Evolutionary conservation across 148 eudicot species (phyloP).

Genomic region (Heliamphora exappendiculata): DNA sequence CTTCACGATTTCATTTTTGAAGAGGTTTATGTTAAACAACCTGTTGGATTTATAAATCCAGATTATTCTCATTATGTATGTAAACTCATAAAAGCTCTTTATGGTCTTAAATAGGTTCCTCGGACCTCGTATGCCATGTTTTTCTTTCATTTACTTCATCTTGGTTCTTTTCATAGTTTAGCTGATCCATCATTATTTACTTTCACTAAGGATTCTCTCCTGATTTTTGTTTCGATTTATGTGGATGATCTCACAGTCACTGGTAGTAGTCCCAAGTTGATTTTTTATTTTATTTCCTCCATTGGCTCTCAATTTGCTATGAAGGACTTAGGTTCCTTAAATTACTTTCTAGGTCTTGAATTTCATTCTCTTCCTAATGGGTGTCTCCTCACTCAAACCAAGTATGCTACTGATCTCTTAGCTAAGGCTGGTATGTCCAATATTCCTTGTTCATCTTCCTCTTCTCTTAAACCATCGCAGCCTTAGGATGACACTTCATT

Average conservation of each 20-base stretch:
- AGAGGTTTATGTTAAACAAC: no score
- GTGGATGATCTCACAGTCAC: neutral
- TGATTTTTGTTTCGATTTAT: neutral
- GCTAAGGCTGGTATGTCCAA: neutral
- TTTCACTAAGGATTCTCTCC: neutral
- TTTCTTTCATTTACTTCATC: neutral
- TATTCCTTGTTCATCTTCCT: neutral
- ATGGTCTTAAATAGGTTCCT: neutral
- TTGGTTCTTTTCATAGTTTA: neutral
- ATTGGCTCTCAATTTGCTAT: no score
- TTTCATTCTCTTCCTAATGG: neutral
- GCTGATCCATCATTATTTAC: neutral
- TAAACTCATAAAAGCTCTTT: neutral
- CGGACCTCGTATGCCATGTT: neutral
- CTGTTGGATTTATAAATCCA: neutral
- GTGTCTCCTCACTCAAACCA: neutral
- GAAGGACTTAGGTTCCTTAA: no score
- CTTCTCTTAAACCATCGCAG: no score
- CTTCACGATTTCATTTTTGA: no score
- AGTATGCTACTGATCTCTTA: neutral
- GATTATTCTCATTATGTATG: neutral
- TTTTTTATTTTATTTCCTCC: no score
- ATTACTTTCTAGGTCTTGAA: neutral
- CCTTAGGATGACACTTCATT: neutral
- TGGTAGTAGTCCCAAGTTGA: neutral